These are phyloP conservation scores for Cyclotella cryptica DNA, from an alignment of 108 stramenopile genomes.

Conservation along the genomic window DNA sequence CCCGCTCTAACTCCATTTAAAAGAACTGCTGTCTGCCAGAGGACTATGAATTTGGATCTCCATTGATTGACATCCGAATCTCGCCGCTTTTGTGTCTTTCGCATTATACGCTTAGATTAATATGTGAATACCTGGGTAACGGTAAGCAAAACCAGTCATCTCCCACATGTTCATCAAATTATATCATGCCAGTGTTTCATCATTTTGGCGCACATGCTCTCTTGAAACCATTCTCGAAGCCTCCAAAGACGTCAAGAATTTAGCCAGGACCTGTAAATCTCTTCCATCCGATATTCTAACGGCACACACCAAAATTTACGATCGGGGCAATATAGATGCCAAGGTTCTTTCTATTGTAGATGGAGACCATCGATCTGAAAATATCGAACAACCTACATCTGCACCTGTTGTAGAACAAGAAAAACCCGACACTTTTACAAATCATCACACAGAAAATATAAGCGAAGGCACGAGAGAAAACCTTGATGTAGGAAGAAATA, in stretches of 20 bases:
- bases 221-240: neutral
- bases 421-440: constrained; percentile 2
- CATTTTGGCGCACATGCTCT: neutral
- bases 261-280: constrained; percentile 33
- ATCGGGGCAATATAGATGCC: neutral
- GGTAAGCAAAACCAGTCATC: constrained; percentile 5
- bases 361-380: neutral
- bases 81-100: constrained; percentile 74
- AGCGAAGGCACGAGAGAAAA: neutral
- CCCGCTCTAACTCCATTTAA: constrained; percentile 2
- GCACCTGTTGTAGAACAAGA: neutral
- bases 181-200: neutral
- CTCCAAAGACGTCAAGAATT: constrained; percentile 22
- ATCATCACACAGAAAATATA: neutral
- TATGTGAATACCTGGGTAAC: constrained; percentile 67
- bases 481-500: neutral
- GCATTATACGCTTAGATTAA: constrained; percentile 49
- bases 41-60: constrained; percentile 67
- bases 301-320: constrained; percentile 4
- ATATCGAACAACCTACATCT: neutral
- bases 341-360: neutral
- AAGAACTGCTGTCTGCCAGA: constrained; percentile 24
- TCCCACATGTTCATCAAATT: neutral
- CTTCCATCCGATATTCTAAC: constrained; percentile 28
- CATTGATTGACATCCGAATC: constrained; percentile 58